A percentile compares a stretch with the other conserved stretches of the same genome.
phyloP scores from a whole-genome alignment of 768 basidiomycete genomes.

The Tephrocybe sp. region DNA sequence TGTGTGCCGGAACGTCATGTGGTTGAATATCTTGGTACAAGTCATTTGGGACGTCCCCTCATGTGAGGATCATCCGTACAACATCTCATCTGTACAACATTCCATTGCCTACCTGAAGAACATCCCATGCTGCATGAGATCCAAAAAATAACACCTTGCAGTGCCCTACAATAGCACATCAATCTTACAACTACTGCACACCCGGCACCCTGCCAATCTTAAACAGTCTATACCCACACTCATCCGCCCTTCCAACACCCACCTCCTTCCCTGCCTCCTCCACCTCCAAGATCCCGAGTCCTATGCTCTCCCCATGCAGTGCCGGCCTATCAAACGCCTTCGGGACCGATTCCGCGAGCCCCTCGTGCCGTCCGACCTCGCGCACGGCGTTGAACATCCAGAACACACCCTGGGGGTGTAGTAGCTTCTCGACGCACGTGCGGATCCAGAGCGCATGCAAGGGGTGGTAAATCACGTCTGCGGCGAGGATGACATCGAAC shows the following conservation, averaged over 20 bases:
- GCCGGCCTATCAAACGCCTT: slow-evolving; percentile 42
- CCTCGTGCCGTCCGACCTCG: slow-evolving; percentile 62
- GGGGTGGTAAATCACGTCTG: slow-evolving; percentile 78
- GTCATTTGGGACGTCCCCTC: too few species aligned
- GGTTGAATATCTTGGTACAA: too few species aligned
- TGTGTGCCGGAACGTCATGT: too few species aligned
- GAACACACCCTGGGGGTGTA: slow-evolving; percentile 44
- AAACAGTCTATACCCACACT: slow-evolving; percentile 67
- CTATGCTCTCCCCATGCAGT: slow-evolving; percentile 16
- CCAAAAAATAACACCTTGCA: too few species aligned
- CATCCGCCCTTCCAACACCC: slow-evolving; percentile 67
- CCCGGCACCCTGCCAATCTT: slow-evolving; percentile 65
- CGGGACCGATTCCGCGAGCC: slow-evolving; percentile 55
- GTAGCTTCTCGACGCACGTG: slow-evolving; percentile 47
- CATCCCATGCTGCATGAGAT: too few species aligned
- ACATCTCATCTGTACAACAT: too few species aligned
- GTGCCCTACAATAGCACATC: too few species aligned
- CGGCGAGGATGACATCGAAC: slow-evolving; percentile 75
- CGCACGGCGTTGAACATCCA: slow-evolving; percentile 76
- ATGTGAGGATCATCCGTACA: too few species aligned
- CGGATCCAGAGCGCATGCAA: slow-evolving; percentile 71
- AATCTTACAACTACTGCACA: too few species aligned
- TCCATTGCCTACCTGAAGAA: too few species aligned
- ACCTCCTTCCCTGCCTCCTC: slow-evolving; percentile 48
- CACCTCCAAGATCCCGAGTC: slow-evolving; percentile 46